phyloP scores from a whole-genome alignment of 495 filamentous ascomycete genomes.

The Letharia columbiana region DNA sequence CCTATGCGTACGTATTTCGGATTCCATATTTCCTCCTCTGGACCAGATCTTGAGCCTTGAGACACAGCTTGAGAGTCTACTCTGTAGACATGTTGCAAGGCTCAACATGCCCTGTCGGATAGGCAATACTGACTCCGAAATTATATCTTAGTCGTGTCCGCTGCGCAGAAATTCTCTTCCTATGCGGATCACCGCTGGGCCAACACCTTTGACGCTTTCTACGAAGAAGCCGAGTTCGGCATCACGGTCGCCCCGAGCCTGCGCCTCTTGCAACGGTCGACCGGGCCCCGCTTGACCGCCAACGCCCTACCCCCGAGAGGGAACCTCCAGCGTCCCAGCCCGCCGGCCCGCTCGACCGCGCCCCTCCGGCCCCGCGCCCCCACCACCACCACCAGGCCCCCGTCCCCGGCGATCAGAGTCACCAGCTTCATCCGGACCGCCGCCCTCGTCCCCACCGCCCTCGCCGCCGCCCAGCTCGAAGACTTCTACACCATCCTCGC shows the following conservation, averaged over 20 bases:
- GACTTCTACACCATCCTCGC: constrained; percentile 13
- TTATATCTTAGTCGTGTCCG: not conserved
- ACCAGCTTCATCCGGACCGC: not conserved
- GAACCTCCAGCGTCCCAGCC: not conserved
- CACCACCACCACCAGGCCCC: not conserved
- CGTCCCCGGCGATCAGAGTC: not conserved
- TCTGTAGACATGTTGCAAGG: too few relatives aligned
- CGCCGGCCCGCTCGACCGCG: not conserved
- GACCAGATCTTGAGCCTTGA: too few relatives aligned
- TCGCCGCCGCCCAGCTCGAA: constrained; percentile 22
- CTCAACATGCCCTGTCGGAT: too few relatives aligned
- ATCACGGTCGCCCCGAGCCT: not conserved
- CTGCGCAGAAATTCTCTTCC: not conserved
- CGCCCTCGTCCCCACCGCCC: constrained; percentile 19
- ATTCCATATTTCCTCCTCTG: too few relatives aligned
- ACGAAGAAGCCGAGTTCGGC: not conserved
- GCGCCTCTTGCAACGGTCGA: not conserved
- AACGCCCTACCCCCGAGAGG: not conserved
- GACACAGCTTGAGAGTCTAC: too few relatives aligned
- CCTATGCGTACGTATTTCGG: too few relatives aligned
- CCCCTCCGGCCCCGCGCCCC: not conserved
- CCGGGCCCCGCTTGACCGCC: not conserved
- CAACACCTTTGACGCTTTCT: not conserved
- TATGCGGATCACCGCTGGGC: not conserved
- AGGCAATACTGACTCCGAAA: too few relatives aligned